phyloP scores from a whole-genome alignment of 805 yeast species.

The Saccharomyces mikatae region DNA sequence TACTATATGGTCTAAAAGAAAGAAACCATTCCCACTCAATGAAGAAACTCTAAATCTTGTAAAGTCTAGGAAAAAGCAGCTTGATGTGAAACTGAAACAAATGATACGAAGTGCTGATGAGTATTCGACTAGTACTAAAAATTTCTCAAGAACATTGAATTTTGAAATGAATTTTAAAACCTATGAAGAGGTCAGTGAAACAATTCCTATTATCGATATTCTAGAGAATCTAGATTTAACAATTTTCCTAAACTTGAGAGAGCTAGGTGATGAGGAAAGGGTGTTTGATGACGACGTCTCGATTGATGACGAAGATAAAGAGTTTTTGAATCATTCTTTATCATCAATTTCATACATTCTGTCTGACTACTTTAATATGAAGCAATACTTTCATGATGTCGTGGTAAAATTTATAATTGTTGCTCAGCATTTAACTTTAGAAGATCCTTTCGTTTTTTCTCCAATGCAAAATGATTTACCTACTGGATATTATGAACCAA shows the following conservation, averaged over 20 bases:
- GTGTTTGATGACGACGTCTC: not conserved
- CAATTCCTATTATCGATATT: conserved; percentile 21
- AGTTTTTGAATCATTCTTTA: conserved; percentile 20
- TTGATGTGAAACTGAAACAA: not conserved
- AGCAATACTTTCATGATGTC: conserved; percentile 59
- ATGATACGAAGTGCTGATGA: not conserved
- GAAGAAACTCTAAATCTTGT: conserved; percentile 11
- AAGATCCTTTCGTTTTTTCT: conserved; percentile 65
- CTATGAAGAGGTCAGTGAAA: conserved; percentile 27
- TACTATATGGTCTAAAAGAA: not conserved
- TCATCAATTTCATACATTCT: conserved; percentile 22
- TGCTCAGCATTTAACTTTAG: conserved; percentile 56
- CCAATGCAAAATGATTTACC: conserved; percentile 47
- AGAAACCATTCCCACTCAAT: not conserved
- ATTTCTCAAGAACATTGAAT: conserved; percentile 9
- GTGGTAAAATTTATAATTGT: conserved; percentile 50
- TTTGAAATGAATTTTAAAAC: conserved; percentile 24
- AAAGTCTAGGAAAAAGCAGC: conserved; percentile 10
- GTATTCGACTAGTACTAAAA: not conserved
- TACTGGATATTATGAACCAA: conserved; percentile 20
- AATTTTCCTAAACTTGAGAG: conserved; percentile 24
- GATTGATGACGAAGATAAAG: conserved; percentile 19
- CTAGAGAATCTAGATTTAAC: conserved; percentile 28
- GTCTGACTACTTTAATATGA: conserved; percentile 60
- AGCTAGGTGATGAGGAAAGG: conserved; percentile 5